These are phyloP conservation scores for Nakaseomyces delphensis DNA, from an alignment of 1,139 yeast genomes.

Conservation along the genomic window DNA sequence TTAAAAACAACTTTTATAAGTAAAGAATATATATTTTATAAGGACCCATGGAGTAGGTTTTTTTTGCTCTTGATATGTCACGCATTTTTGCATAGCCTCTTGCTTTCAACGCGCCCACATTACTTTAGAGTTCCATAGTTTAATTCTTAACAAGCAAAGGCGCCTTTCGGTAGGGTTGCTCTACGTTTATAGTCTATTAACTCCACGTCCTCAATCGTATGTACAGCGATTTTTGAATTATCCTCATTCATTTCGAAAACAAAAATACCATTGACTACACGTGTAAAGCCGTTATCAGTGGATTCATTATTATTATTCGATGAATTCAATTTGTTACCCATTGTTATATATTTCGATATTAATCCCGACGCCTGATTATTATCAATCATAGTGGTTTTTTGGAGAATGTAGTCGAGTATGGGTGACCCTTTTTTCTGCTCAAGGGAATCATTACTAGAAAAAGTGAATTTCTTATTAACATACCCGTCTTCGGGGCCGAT, in stretches of 20 bases:
- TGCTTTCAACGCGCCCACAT: no score
- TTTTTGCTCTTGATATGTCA: no score
- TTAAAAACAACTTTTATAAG: no score
- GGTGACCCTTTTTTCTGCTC: constrained; percentile 8
- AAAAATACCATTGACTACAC: constrained; percentile 50
- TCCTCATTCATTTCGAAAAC: constrained; percentile 60
- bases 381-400: constrained; percentile 8
- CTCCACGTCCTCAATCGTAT: constrained; percentile 70
- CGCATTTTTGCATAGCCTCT: no score
- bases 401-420: constrained; percentile 14
- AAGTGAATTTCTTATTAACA: constrained; percentile 26
- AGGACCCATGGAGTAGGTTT: no score
- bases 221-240: constrained; percentile 54
- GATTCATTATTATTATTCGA: constrained; percentile 5
- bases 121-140: no score
- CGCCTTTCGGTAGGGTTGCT: constrained; percentile 8
- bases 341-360: constrained; percentile 6
- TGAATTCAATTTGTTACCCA: background rate
- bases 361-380: constrained; percentile 2
- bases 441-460: constrained; percentile 5
- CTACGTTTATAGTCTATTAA: constrained; percentile 41
- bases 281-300: constrained; percentile 18
- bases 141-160: constrained; percentile 15
- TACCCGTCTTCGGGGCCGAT: constrained; percentile 33
- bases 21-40: no score